Evolutionary conservation across 2,329 filamentous ascomycete genomes (phyloP).

Genomic region (Hirsutella minnesotensis): DNA sequence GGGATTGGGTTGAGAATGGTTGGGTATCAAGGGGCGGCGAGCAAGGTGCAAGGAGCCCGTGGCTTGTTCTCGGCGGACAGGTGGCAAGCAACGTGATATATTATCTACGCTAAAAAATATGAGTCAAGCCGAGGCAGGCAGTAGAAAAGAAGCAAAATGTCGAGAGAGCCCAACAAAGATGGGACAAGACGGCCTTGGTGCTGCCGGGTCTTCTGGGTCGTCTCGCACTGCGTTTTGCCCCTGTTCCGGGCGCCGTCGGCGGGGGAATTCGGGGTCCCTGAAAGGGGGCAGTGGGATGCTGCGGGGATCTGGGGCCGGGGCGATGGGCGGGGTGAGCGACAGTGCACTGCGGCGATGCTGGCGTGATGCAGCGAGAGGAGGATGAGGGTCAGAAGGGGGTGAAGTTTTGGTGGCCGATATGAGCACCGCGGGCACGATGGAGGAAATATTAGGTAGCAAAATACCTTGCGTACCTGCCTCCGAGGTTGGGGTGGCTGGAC

Average conservation of each 20-base stretch:
- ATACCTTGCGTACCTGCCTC: no score
- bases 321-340: no score
- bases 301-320: not conserved
- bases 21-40: constrained; percentile 9
- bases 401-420: no score
- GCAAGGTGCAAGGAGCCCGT: not conserved
- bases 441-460: no score
- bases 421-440: no score
- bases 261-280: not conserved
- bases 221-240: not conserved
- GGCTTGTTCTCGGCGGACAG: not conserved
- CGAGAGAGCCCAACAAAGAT: not conserved
- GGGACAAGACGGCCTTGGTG: not conserved
- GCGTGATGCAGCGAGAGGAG: no score
- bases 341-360: no score
- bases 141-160: not conserved
- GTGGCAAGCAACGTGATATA: constrained; percentile 2
- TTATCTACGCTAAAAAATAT: not conserved
- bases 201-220: not conserved
- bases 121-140: not conserved
- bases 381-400: no score
- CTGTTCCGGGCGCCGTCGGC: not conserved
- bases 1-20: constrained; percentile 6
- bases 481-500: no score
- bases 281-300: not conserved